phyloP scores from a whole-genome alignment of 768 basidiomycete species.

The Cystofilobasidium bisporidii region DNA sequence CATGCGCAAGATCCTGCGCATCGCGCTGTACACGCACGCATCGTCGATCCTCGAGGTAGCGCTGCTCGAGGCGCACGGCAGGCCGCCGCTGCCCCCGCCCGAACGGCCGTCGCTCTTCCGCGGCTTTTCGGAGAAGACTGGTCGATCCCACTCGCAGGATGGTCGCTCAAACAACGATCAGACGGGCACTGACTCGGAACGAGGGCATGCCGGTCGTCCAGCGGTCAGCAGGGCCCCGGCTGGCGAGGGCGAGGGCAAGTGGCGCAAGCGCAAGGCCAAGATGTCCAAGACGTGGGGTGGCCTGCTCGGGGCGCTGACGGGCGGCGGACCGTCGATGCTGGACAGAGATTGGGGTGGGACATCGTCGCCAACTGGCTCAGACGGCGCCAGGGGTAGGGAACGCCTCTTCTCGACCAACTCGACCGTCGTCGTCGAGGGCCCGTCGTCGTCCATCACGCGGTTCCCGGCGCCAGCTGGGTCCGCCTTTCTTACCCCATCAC shows the following conservation, averaged over 20 bases:
- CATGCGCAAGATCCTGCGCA: conserved; percentile 13
- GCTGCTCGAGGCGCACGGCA: conserved; percentile 19
- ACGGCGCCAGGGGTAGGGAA: background rate
- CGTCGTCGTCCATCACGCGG: background rate
- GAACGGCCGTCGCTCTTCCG: conserved; percentile 3
- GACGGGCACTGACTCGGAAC: background rate
- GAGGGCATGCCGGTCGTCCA: background rate
- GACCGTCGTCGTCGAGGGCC: conserved; percentile 16
- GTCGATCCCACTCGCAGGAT: background rate
- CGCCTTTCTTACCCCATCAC: background rate
- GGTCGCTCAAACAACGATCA: background rate
- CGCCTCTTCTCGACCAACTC: conserved; percentile 4
- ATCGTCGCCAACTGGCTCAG: background rate
- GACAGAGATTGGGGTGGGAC: background rate
- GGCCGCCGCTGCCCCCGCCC: conserved; percentile 5
- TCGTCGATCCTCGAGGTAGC: conserved; percentile 16
- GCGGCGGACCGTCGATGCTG: background rate
- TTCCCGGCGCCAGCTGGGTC: background rate
- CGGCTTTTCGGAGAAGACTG: background rate
- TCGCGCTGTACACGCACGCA: conserved; percentile 21
- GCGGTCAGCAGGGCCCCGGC: too few relatives aligned
- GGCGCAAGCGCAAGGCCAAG: background rate
- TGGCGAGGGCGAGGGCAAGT: too few relatives aligned
- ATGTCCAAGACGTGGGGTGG: conserved; percentile 12
- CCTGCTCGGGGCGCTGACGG: conserved; percentile 4